Evolutionary conservation across 495 filamentous ascomycete genomes (phyloP).

Genomic region (Penicillium nucicola): DNA sequence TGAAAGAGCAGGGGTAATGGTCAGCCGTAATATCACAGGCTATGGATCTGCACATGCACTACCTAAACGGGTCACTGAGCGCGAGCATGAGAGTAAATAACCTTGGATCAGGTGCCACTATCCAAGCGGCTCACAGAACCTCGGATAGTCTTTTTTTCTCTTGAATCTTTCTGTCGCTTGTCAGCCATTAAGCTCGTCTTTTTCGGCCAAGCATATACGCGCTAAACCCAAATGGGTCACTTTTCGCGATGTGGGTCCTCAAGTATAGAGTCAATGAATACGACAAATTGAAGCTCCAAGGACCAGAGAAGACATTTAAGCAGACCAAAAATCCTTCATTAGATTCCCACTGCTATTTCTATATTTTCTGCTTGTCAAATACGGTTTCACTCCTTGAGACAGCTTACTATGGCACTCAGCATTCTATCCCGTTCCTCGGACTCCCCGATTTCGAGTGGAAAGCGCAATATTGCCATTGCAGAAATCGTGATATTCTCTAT

Average conservation of each 20-base stretch:
- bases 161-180: not conserved
- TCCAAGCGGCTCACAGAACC: not conserved
- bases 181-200: not conserved
- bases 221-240: conserved; percentile 33
- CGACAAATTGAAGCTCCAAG: not conserved
- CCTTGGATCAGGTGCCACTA: not conserved
- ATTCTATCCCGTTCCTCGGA: not conserved
- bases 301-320: conserved; percentile 1
- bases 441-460: conserved; percentile 14
- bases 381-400: not conserved
- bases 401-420: conserved; percentile 1
- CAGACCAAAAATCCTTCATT: not conserved
- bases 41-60: not conserved
- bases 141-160: not conserved
- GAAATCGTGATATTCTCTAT: conserved; percentile 26
- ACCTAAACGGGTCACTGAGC: conserved; percentile 12
- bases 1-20: too few species aligned
- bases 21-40: too few species aligned
- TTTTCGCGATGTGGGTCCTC: conserved; percentile 27
- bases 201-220: conserved; percentile 7
- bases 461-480: conserved; percentile 25
- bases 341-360: too few species aligned
- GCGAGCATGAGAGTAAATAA: conserved; percentile 4
- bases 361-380: too few species aligned
- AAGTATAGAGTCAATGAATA: conserved; percentile 3